These are phyloP conservation scores for Trichosporon ovoides DNA, from an alignment of 1,284 basidiomycete species.

Conservation along the genomic window DNA sequence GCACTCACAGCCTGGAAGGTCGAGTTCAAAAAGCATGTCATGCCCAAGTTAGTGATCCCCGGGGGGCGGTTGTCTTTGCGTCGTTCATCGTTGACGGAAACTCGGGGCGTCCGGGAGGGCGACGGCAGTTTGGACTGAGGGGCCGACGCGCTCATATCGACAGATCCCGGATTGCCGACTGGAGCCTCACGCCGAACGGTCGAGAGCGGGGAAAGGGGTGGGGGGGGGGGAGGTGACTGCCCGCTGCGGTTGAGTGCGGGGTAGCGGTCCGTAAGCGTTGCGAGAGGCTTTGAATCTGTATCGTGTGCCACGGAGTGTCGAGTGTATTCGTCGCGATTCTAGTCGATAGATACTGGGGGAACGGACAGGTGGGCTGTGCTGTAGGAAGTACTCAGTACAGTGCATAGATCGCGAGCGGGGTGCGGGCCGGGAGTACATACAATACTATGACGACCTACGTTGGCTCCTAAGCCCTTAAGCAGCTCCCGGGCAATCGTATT, in stretches of 20 bases:
- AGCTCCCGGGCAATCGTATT: no score
- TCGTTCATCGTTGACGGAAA: not conserved
- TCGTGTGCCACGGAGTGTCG: not conserved
- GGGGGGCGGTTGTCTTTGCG: conserved; percentile 32
- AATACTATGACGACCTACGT: no score
- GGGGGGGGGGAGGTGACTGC: not conserved
- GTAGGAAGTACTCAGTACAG: no score
- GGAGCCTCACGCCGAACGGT: not conserved
- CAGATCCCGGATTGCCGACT: not conserved
- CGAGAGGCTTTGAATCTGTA: not conserved
- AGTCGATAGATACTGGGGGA: no score
- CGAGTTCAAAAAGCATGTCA: conserved; percentile 90
- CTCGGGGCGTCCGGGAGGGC: conserved; percentile 18
- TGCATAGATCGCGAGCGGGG: no score
- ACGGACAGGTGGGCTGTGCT: no score
- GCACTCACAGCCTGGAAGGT: conserved; percentile 62
- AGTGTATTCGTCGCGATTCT: no score
- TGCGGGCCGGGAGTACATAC: no score
- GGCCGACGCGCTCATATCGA: conserved; percentile 19
- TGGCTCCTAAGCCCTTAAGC: no score
- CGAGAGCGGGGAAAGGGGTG: not conserved
- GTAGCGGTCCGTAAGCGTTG: not conserved
- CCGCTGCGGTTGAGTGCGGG: not conserved
- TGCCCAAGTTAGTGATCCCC: conserved; percentile 77
- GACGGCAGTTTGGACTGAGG: conserved; percentile 21